Evolutionary conservation across 139 green algal genomes (phyloP).

Genomic region (Penium margaritaceum): DNA sequence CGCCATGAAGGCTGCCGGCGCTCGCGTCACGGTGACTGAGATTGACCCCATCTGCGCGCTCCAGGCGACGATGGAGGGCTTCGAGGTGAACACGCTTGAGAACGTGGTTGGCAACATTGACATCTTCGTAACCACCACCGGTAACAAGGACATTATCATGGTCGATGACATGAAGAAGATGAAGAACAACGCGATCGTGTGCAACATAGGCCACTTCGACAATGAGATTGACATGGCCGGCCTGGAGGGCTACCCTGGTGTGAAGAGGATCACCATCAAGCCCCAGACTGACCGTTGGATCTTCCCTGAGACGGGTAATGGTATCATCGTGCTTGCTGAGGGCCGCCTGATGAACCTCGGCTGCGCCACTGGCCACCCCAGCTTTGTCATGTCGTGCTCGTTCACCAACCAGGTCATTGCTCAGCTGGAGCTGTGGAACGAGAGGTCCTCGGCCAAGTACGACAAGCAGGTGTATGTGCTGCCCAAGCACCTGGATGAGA

Average conservation of each 20-base stretch:
- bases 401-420: constrained; percentile 99
- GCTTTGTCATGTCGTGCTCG: constrained; percentile 99
- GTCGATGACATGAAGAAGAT: constrained; percentile 92
- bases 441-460: constrained; percentile 84
- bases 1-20: constrained; percentile 93
- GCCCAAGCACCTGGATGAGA: constrained; percentile 99
- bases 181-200: constrained; percentile 99
- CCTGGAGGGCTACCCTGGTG: constrained; percentile 70
- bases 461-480: constrained; percentile 99
- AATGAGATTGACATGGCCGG: constrained; percentile 99
- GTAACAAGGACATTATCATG: constrained; percentile 99
- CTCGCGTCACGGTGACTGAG: constrained; percentile 83
- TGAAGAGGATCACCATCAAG: constrained; percentile 98
- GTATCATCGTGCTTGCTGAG: constrained; percentile 94
- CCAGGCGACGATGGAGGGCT: constrained; percentile 87
- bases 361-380: constrained; percentile 97
- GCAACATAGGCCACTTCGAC: constrained; percentile 99
- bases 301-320: constrained; percentile 94
- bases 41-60: constrained; percentile 99
- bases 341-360: constrained; percentile 98
- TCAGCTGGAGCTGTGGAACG: constrained; percentile 99
- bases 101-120: constrained; percentile 74
- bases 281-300: constrained; percentile 88
- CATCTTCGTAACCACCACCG: constrained; percentile 99
- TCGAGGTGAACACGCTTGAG: constrained; percentile 71